These are phyloP conservation scores for Flaveria bidentis DNA, from an alignment of 129 eudicot genomes.

Conservation along the genomic window DNA sequence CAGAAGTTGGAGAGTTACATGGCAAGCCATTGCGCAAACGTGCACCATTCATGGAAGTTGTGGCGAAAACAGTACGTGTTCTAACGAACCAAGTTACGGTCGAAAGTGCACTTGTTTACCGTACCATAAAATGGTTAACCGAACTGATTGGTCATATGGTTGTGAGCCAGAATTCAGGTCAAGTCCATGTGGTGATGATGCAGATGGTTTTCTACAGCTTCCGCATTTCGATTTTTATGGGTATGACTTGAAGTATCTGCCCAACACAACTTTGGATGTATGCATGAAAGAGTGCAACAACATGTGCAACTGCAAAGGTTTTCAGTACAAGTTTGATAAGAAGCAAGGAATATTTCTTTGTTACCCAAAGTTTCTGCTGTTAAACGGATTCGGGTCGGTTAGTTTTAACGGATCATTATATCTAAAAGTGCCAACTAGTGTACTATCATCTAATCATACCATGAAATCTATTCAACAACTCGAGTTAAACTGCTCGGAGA, in stretches of 20 bases:
- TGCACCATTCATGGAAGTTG: slow-evolving; percentile 53
- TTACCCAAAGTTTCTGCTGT: slow-evolving; percentile 41
- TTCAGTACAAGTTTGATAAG: slow-evolving; percentile 33
- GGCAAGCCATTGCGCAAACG: slow-evolving; percentile 38
- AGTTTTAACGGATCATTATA: slow-evolving; percentile 27
- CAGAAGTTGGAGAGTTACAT: slow-evolving; percentile 35
- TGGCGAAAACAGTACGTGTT: slow-evolving; percentile 44
- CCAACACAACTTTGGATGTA: slow-evolving; percentile 32
- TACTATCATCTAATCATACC: neutral
- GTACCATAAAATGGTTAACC: slow-evolving; percentile 38
- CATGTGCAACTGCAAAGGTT: slow-evolving; percentile 45
- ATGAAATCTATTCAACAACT: slow-evolving; percentile 9
- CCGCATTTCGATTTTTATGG: slow-evolving; percentile 44
- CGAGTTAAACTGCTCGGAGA: slow-evolving; percentile 21
- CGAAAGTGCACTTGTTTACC: slow-evolving; percentile 46
- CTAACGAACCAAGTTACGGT: slow-evolving; percentile 28
- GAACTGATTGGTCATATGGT: slow-evolving; percentile 41
- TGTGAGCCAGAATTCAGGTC: slow-evolving; percentile 40
- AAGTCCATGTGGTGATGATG: slow-evolving; percentile 7
- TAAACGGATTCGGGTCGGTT: slow-evolving; percentile 41
- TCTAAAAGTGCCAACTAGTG: slow-evolving; percentile 39
- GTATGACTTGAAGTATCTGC: slow-evolving; percentile 28
- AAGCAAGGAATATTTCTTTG: slow-evolving; percentile 37
- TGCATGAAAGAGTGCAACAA: slow-evolving; percentile 42
- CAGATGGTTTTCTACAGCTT: slow-evolving; percentile 25